These are phyloP conservation scores for Fomitopsis schrenkii DNA, from an alignment of 1,284 basidiomycete genomes.

Conservation along the genomic window DNA sequence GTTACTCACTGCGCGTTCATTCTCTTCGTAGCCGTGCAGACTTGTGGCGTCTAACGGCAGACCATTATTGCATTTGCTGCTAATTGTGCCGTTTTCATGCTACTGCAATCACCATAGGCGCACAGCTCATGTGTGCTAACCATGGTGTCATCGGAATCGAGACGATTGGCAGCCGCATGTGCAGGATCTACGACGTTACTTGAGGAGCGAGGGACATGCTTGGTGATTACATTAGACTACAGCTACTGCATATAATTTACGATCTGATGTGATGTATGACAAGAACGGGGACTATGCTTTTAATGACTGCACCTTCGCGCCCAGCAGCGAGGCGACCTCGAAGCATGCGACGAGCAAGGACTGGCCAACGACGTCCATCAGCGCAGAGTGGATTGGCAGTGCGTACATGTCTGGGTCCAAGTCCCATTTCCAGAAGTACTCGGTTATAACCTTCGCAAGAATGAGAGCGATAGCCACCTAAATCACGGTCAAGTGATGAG, in stretches of 20 bases:
- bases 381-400: constrained; percentile 84
- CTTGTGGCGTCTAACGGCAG: no score
- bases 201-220: neutral
- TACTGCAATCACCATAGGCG: no score
- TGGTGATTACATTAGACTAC: neutral
- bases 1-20: no score
- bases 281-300: neutral
- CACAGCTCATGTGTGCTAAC: no score
- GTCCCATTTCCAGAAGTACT: constrained; percentile 77
- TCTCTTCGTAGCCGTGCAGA: no score
- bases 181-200: no score
- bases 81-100: no score
- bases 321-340: constrained; percentile 49
- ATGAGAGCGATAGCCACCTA: constrained; percentile 71
- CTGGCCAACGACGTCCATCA: constrained; percentile 92
- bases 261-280: neutral
- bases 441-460: constrained; percentile 67
- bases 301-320: constrained; percentile 22
- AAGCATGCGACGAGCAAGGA: constrained; percentile 76
- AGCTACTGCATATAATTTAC: neutral
- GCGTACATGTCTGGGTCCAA: constrained; percentile 95
- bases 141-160: no score
- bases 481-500: neutral
- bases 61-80: no score
- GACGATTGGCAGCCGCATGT: no score